These are phyloP conservation scores for Haplosporangium sp. DNA, from an alignment of 371 early-diverging fungal genomes.

Conservation along the genomic window DNA sequence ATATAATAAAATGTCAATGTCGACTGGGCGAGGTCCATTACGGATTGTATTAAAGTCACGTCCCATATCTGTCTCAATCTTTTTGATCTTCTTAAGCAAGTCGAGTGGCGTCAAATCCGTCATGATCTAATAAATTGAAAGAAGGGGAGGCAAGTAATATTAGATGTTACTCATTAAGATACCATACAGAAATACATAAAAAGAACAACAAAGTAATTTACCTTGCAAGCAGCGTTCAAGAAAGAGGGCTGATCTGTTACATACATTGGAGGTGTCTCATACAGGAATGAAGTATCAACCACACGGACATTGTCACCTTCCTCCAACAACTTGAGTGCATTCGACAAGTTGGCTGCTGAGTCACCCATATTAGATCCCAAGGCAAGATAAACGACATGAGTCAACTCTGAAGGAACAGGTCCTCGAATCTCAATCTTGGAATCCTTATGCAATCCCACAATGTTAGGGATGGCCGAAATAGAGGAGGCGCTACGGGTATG, in stretches of 20 bases:
- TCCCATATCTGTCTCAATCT: conserved; percentile 86
- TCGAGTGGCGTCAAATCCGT: conserved; percentile 83
- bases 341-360: conserved; percentile 79
- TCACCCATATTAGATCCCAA: conserved; percentile 96
- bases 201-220: conserved; percentile 41
- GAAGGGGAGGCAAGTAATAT: background rate
- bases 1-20: conserved; percentile 95
- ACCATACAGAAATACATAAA: background rate
- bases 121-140: conserved; percentile 58
- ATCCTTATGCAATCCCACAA: background rate
- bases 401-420: conserved; percentile 30
- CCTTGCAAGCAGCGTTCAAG: conserved; percentile 90
- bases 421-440: conserved; percentile 20
- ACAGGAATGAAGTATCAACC: conserved; percentile 95
- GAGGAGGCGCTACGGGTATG: conserved; percentile 47
- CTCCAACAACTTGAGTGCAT: conserved; percentile 77
- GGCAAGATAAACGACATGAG: conserved; percentile 77
- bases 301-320: conserved; percentile 65
- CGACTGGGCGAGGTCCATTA: conserved; percentile 94
- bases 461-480: conserved; percentile 30
- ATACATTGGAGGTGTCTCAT: conserved; percentile 98
- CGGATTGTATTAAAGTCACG: conserved; percentile 76
- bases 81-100: conserved; percentile 84
- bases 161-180: conserved; percentile 1
- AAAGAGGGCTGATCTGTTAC: conserved; percentile 92